These are phyloP conservation scores for Coniophora puteana DNA, from an alignment of 1,284 basidiomycete species.

Conservation along the genomic window DNA sequence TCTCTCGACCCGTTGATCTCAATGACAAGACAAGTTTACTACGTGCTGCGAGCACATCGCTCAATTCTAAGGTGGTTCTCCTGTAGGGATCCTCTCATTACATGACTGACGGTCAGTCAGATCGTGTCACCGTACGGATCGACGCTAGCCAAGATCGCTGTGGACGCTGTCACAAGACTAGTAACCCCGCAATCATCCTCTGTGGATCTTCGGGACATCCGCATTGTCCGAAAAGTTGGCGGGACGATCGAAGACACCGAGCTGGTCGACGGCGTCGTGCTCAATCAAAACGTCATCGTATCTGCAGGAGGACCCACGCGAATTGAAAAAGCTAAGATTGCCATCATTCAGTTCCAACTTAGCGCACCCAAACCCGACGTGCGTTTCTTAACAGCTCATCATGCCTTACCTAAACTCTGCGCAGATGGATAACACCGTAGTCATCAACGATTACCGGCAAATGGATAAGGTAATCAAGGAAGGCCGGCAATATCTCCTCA, in stretches of 20 bases:
- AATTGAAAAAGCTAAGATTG: constrained; percentile 99
- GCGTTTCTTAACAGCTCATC: constrained; percentile 27
- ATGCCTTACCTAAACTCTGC: not conserved
- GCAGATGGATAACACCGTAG: constrained; percentile 99
- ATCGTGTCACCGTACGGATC: constrained; percentile 99
- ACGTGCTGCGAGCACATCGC: constrained; percentile 90
- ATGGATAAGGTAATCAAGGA: constrained; percentile 99
- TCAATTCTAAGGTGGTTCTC: constrained; percentile 86
- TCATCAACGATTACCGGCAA: constrained; percentile 99
- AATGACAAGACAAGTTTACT: constrained; percentile 85
- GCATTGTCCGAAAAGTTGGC: constrained; percentile 97
- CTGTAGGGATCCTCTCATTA: constrained; percentile 5
- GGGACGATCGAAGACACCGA: constrained; percentile 99
- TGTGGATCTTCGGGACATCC: constrained; percentile 95
- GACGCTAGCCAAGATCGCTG: constrained; percentile 95
- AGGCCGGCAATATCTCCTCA: constrained; percentile 96
- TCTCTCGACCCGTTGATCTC: constrained; percentile 91
- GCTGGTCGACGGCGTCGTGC: constrained; percentile 92
- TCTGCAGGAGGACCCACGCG: constrained; percentile 92
- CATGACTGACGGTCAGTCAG: constrained; percentile 35
- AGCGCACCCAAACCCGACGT: constrained; percentile 98
- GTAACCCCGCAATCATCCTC: constrained; percentile 85
- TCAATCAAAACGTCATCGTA: constrained; percentile 93
- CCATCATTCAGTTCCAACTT: constrained; percentile 97
- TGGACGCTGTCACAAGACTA: constrained; percentile 90